Conservation (phyloP, 2,329 filamentous ascomycete genomes). For the Penicillium fuscoglaucum region DNA sequence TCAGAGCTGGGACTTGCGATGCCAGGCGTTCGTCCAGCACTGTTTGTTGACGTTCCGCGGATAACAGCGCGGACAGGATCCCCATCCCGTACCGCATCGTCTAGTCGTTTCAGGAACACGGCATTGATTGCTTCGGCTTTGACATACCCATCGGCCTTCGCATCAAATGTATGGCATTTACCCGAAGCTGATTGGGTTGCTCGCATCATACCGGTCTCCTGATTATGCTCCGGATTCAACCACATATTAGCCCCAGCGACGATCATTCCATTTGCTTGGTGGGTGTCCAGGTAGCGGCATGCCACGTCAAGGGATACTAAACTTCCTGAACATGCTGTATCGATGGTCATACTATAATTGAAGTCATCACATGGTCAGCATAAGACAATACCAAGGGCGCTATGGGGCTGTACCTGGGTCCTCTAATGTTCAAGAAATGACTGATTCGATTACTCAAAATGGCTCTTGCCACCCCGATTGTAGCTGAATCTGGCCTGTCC, state of each 20-base stretch:
- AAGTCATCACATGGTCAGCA: no score
- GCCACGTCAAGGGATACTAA: conserved; percentile 33
- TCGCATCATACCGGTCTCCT: neutral
- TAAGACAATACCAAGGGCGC: no score
- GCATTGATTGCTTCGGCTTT: neutral
- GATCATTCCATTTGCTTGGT: conserved; percentile 20
- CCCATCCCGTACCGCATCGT: neutral
- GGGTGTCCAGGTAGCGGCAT: conserved; percentile 22
- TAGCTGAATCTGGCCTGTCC: conserved; percentile 1
- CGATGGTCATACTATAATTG: conserved; percentile 22
- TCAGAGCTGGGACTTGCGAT: conserved; percentile 42
- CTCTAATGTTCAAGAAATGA: conserved; percentile 30
- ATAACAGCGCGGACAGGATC: neutral
- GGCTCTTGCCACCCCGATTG: conserved; percentile 21
- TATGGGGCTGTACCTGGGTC: conserved; percentile 15
- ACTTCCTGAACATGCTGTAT: conserved; percentile 32
- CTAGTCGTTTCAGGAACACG: neutral
- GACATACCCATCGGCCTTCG: neutral
- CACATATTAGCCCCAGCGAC: conserved; percentile 29
- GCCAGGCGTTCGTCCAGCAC: conserved; percentile 45
- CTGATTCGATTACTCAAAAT: conserved; percentile 33
- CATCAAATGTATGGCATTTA: neutral
- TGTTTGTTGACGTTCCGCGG: conserved; percentile 34
- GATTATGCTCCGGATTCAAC: conserved; percentile 26
- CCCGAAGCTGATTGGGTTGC: neutral